These are phyloP conservation scores for Mortierella sp. DNA, from an alignment of 371 early-diverging fungal species.

Conservation along the genomic window DNA sequence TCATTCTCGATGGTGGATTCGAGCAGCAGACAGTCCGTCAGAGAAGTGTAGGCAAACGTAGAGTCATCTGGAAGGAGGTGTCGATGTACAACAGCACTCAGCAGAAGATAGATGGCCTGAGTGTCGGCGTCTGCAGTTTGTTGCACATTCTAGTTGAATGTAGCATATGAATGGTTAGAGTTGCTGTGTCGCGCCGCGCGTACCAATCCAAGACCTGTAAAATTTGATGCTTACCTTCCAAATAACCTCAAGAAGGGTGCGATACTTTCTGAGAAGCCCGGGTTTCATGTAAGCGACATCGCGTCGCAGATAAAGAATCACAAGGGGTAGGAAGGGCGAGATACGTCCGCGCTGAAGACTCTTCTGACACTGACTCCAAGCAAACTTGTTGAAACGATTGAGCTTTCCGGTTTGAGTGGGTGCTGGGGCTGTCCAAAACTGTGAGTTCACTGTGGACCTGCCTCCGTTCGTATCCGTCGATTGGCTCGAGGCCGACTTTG, in stretches of 20 bases:
- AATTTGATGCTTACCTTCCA: constrained; percentile 41
- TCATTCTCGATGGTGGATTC: constrained; percentile 50
- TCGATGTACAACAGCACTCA: constrained; percentile 54
- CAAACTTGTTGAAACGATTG: constrained; percentile 58
- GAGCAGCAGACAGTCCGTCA: constrained; percentile 52
- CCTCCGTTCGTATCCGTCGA: constrained; percentile 10
- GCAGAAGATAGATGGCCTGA: constrained; percentile 49
- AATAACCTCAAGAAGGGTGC: constrained; percentile 42
- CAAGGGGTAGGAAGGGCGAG: constrained; percentile 51
- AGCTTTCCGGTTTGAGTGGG: constrained; percentile 44
- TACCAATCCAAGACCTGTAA: too few relatives aligned
- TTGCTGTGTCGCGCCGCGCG: too few relatives aligned
- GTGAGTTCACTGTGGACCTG: constrained; percentile 8
- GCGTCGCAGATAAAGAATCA: constrained; percentile 54
- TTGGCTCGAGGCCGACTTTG: constrained; percentile 32
- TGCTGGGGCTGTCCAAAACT: constrained; percentile 3
- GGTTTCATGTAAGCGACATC: constrained; percentile 56
- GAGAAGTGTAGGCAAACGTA: constrained; percentile 48
- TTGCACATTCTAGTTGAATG: constrained; percentile 23
- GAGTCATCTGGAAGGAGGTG: constrained; percentile 51
- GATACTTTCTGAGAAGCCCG: constrained; percentile 42
- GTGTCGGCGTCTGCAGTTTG: constrained; percentile 44
- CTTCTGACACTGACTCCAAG: constrained; percentile 54
- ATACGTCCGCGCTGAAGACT: constrained; percentile 42
- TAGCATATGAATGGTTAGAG: neutral